Conservation (phyloP, 176 grass and related monocot species). For the Oryza glaberrima region DNA sequence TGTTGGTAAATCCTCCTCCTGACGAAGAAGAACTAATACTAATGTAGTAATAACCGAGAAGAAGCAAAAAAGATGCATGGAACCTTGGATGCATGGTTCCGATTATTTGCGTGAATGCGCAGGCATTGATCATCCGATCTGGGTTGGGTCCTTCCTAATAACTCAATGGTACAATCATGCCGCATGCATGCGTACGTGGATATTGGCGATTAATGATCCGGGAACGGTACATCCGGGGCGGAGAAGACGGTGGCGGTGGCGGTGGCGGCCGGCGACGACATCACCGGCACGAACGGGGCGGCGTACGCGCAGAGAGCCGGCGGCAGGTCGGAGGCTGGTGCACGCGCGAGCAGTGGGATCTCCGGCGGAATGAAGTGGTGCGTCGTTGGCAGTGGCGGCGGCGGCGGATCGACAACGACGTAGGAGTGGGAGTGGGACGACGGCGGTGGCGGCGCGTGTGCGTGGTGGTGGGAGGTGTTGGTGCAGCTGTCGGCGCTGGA, state of each 20-base stretch:
- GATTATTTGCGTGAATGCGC: neutral
- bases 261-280: neutral
- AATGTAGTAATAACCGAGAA: too few species aligned
- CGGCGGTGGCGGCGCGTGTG: too few species aligned
- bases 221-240: neutral
- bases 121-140: neutral
- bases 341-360: constrained; percentile 47
- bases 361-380: constrained; percentile 45
- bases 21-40: neutral
- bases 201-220: neutral
- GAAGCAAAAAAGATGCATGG: too few species aligned
- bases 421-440: too few species aligned
- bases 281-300: constrained; percentile 10
- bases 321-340: constrained; percentile 16
- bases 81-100: too few species aligned
- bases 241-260: constrained; percentile 18
- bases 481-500: constrained; percentile 52
- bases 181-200: too few species aligned
- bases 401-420: constrained; percentile 6
- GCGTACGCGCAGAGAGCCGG: constrained; percentile 34
- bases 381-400: constrained; percentile 28
- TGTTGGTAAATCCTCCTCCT: neutral
- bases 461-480: neutral
- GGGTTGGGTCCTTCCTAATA: neutral
- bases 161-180: neutral